A percentile compares a stretch with the other conserved stretches of the same genome.
These are phyloP conservation scores for Diplotaxis tenuifolia DNA, from an alignment of 345 rosid species.

Conservation along the genomic window DNA sequence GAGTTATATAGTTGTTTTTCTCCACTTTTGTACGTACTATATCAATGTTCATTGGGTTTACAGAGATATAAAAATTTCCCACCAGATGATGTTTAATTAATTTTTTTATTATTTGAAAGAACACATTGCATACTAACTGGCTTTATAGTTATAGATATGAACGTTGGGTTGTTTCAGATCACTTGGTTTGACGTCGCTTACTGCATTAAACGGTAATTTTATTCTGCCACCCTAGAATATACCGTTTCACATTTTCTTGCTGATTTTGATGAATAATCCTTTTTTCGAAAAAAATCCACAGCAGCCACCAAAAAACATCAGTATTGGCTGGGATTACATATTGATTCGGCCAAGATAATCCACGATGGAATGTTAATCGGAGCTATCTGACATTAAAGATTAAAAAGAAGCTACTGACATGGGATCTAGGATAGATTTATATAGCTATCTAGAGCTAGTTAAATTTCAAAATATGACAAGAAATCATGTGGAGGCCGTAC, in stretches of 20 bases:
- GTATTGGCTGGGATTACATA: background rate
- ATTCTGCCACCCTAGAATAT: background rate
- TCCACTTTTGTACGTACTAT: background rate
- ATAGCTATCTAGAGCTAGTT: background rate
- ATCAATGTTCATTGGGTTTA: background rate
- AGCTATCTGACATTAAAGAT: no score
- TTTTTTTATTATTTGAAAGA: background rate
- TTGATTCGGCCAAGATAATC: constrained; percentile 11
- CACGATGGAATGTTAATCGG: background rate
- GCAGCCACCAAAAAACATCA: background rate
- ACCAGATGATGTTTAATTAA: background rate
- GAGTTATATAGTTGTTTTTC: background rate
- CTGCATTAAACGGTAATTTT: background rate
- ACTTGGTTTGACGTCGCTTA: background rate
- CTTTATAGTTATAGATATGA: no score
- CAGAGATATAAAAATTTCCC: no score
- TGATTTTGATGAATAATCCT: background rate
- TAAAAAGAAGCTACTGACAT: no score
- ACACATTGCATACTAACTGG: background rate
- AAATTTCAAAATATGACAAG: constrained; percentile 12
- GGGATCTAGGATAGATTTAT: constrained; percentile 23
- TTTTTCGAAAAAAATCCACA: background rate
- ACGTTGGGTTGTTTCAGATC: background rate
- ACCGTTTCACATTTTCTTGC: no score
- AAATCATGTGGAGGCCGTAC: constrained; percentile 37